Conservation (phyloP, 2,329 filamentous ascomycete genomes). For the Knufia petricola region DNA sequence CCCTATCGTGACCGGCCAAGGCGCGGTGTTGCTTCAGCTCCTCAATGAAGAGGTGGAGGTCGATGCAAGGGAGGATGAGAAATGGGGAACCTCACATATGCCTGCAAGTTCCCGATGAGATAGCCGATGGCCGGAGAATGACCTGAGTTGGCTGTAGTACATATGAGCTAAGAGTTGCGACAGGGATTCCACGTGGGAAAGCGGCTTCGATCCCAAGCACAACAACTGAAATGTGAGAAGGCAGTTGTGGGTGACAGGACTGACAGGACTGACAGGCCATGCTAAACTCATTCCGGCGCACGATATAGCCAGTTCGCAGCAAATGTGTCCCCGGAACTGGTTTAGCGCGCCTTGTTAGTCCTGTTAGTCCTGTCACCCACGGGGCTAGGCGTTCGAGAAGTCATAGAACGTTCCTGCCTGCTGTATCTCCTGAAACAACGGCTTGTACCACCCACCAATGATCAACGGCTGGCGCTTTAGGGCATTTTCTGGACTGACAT, state of each 20-base stretch:
- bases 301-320: no score
- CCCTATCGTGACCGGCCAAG: no score
- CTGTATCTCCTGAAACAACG: conserved; percentile 4
- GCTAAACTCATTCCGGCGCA: no score
- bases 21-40: neutral
- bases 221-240: neutral
- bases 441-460: conserved; percentile 2
- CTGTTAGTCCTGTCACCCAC: no score
- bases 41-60: no score
- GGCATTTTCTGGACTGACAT: conserved; percentile 2
- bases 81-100: neutral
- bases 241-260: no score
- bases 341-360: no score
- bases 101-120: neutral
- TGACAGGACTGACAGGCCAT: no score
- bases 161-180: neutral
- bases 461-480: neutral
- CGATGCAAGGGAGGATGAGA: no score
- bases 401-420: neutral
- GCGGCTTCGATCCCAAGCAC: neutral
- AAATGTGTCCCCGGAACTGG: no score
- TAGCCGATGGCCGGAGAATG: conserved; percentile 4
- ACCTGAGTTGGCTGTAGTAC: neutral
- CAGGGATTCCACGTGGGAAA: neutral
- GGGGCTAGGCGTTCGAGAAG: conserved; percentile 6